Conservation (phyloP, 768 basidiomycete genomes). For the Leccinum aurantiacum region DNA sequence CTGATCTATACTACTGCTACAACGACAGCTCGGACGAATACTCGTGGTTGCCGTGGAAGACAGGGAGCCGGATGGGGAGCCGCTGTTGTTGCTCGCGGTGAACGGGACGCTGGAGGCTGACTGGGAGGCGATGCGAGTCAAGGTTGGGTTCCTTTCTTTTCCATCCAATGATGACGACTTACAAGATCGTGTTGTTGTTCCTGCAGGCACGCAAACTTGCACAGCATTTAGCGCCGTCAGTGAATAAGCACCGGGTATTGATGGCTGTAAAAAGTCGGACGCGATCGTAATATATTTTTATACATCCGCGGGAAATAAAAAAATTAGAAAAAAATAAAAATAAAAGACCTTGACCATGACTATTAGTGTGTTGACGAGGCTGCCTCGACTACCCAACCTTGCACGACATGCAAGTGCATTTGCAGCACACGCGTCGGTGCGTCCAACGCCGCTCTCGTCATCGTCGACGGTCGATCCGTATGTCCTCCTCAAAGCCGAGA, state of each 20-base stretch:
- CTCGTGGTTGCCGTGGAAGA: conserved; percentile 66
- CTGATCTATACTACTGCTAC: not conserved
- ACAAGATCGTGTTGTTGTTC: not conserved
- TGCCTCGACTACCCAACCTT: conserved; percentile 10
- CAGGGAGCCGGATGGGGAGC: conserved; percentile 31
- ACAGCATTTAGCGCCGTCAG: conserved; percentile 35
- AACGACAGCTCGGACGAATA: conserved; percentile 62
- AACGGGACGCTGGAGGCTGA: conserved; percentile 58
- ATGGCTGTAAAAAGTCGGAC: conserved; percentile 30
- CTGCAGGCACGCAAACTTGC: conserved; percentile 34
- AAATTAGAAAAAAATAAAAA: conserved; percentile 8
- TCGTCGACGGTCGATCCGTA: conserved; percentile 56
- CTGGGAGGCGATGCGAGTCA: conserved; percentile 66
- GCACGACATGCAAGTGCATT: conserved; percentile 37
- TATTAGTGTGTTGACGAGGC: conserved; percentile 7
- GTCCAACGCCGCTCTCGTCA: conserved; percentile 20
- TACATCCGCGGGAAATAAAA: conserved; percentile 28
- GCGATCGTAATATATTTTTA: not conserved
- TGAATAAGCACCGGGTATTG: conserved; percentile 37
- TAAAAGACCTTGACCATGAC: conserved; percentile 23
- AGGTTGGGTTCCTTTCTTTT: conserved; percentile 45
- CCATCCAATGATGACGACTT: too few relatives aligned
- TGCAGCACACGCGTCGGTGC: conserved; percentile 27
- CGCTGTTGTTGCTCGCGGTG: conserved; percentile 68
- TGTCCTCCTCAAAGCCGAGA: conserved; percentile 67